These are phyloP conservation scores for Musa troglodytarum DNA, from an alignment of 176 grass and related monocot genomes.

Conservation along the genomic window DNA sequence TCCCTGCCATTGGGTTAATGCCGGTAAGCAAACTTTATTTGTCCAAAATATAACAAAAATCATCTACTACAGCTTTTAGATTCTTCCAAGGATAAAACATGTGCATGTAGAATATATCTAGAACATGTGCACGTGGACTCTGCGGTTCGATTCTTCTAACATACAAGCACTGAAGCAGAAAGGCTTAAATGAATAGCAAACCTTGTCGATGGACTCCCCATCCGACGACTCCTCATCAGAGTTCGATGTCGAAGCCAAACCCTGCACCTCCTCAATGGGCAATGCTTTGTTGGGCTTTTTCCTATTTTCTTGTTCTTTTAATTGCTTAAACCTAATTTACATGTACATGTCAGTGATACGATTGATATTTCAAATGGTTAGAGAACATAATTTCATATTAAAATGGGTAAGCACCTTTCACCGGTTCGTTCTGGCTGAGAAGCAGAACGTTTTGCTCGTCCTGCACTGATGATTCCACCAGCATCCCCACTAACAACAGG, in stretches of 20 bases:
- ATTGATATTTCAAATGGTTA: neutral
- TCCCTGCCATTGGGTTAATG: constrained; percentile 21
- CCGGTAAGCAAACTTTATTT: constrained; percentile 4
- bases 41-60: neutral
- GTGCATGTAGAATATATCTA: too few species aligned
- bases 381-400: constrained; percentile 5
- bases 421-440: constrained; percentile 42
- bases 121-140: too few species aligned
- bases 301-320: constrained; percentile 74
- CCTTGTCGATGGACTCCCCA: constrained; percentile 41
- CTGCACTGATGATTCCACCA: constrained; percentile 89
- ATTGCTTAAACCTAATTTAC: constrained; percentile 56
- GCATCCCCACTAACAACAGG: constrained; percentile 56
- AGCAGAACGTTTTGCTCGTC: constrained; percentile 57
- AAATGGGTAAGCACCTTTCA: constrained; percentile 42
- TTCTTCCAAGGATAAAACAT: too few species aligned
- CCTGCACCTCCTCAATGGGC: constrained; percentile 32
- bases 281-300: constrained; percentile 48
- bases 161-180: neutral
- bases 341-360: neutral
- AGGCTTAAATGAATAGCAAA: constrained; percentile 10
- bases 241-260: constrained; percentile 27
- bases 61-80: too few species aligned
- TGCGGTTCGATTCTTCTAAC: too few species aligned
- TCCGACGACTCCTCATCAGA: constrained; percentile 30